Percentiles rank a stretch among this genome's conserved stretches.
phyloP scores from a whole-genome alignment of 495 filamentous ascomycete species.

The Terfezia claveryi region DNA sequence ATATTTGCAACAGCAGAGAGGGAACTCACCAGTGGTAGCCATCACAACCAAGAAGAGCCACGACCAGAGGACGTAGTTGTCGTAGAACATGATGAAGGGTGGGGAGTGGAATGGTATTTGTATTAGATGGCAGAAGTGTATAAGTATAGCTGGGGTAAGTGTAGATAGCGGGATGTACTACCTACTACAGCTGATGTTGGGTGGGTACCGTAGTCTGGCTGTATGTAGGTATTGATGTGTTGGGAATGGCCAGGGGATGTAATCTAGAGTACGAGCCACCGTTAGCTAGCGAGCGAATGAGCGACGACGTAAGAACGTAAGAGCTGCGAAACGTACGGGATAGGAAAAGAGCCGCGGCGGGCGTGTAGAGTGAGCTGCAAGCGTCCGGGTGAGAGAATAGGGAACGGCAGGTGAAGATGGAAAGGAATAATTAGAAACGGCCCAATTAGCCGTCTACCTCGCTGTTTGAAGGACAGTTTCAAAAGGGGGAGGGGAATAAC shows the following conservation, averaged over 20 bases:
- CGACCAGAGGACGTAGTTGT: slow-evolving; percentile 51
- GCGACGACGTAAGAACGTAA: neutral
- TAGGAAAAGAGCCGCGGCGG: no score
- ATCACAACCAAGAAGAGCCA: slow-evolving; percentile 41
- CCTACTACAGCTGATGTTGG: neutral
- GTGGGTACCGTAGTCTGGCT: no score
- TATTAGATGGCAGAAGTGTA: neutral
- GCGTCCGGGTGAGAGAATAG: neutral
- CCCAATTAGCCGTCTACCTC: neutral
- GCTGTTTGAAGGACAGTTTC: no score
- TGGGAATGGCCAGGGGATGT: no score
- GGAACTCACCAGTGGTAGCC: slow-evolving; percentile 33
- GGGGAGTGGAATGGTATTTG: neutral
- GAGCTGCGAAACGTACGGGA: neutral
- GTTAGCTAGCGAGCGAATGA: neutral
- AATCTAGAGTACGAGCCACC: no score
- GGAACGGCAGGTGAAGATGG: neutral
- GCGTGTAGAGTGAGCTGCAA: neutral
- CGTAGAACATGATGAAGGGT: neutral
- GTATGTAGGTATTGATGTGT: no score
- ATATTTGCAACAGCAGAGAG: neutral
- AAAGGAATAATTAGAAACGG: neutral
- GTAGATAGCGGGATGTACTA: neutral
- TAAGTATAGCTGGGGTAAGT: neutral
- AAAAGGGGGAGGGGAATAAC: no score